These are phyloP conservation scores for Zasmidium cellare DNA, from an alignment of 2,329 filamentous ascomycete genomes.

Conservation along the genomic window DNA sequence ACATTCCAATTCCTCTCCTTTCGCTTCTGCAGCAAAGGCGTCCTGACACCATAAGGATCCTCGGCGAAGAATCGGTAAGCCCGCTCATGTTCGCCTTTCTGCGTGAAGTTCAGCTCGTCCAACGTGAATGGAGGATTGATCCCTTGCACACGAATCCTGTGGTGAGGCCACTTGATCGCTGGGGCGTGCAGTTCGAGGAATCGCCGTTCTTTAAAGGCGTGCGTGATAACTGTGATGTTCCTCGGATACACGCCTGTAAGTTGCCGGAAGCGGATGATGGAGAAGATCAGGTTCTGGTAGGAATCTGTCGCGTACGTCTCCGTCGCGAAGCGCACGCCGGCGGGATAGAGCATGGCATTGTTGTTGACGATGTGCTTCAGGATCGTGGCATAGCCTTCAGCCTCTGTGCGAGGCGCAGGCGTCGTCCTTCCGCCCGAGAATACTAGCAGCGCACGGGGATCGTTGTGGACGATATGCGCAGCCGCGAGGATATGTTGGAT, in stretches of 20 bases:
- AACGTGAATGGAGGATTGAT: slow-evolving; percentile 46
- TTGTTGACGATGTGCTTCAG: slow-evolving; percentile 19
- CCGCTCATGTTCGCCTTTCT: slow-evolving; percentile 37
- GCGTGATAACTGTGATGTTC: slow-evolving; percentile 46
- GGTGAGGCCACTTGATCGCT: slow-evolving; percentile 45
- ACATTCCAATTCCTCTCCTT: slow-evolving; percentile 41
- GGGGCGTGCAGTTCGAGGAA: slow-evolving; percentile 43
- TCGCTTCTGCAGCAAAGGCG: slow-evolving; percentile 40
- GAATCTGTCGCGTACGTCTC: slow-evolving; percentile 68
- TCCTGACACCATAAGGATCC: slow-evolving; percentile 42
- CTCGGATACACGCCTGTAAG: slow-evolving; percentile 42
- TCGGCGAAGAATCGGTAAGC: slow-evolving; percentile 40
- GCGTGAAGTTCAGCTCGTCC: slow-evolving; percentile 38
- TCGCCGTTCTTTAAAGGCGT: slow-evolving; percentile 48
- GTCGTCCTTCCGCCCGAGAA: slow-evolving; percentile 67
- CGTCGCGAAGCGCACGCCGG: slow-evolving; percentile 19
- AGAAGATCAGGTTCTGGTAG: slow-evolving; percentile 81
- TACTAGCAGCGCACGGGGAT: slow-evolving; percentile 54
- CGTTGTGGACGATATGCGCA: slow-evolving; percentile 52
- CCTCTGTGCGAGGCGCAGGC: slow-evolving; percentile 28
- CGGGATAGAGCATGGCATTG: slow-evolving; percentile 20
- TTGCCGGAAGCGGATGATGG: slow-evolving; percentile 58
- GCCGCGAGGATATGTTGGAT: slow-evolving; percentile 72
- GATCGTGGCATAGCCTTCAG: slow-evolving; percentile 26
- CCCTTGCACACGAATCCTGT: slow-evolving; percentile 44